Conservation (phyloP, 2,329 filamentous ascomycete genomes). For the Bipolaris oryzae region DNA sequence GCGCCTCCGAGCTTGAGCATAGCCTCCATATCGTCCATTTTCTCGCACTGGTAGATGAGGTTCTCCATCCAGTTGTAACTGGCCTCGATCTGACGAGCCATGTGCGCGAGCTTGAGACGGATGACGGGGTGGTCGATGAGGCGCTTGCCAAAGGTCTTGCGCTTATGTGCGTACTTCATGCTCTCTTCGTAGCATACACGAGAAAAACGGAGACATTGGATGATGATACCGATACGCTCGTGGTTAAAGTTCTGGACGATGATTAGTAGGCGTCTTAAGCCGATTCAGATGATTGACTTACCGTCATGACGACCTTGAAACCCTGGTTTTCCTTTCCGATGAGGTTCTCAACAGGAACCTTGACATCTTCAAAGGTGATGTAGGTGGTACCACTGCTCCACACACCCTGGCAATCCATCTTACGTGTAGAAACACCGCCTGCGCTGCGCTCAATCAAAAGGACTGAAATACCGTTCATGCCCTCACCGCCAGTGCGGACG, state of each 20-base stretch:
- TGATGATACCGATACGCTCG: conserved; percentile 98
- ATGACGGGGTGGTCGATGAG: conserved; percentile 97
- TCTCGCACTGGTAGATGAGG: conserved; percentile 88
- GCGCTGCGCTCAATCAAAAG: conserved; percentile 86
- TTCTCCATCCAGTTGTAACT: conserved; percentile 98
- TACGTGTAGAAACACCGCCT: conserved; percentile 86
- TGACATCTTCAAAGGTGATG: conserved; percentile 98
- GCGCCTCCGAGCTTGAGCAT: conserved; percentile 95
- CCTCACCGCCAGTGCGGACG: conserved; percentile 68
- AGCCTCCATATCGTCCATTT: conserved; percentile 92
- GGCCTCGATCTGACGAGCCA: conserved; percentile 97
- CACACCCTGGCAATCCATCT: conserved; percentile 92
- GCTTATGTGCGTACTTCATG: conserved; percentile 96
- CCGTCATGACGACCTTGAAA: conserved; percentile 97
- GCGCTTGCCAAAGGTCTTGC: conserved; percentile 93
- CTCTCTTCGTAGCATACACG: conserved; percentile 97
- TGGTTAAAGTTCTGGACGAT: conserved; percentile 83
- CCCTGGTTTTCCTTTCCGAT: conserved; percentile 98
- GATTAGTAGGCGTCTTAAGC: not conserved
- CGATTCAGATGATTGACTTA: not conserved
- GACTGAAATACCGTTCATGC: conserved; percentile 91
- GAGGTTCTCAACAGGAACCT: conserved; percentile 98
- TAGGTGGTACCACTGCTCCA: conserved; percentile 96
- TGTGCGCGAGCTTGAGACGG: conserved; percentile 95
- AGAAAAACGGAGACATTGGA: conserved; percentile 93